A percentile compares a stretch with the other conserved stretches of the same genome.
These are phyloP conservation scores for Coniochaeta ligniaria DNA, from an alignment of 2,329 filamentous ascomycete species.

Conservation along the genomic window DNA sequence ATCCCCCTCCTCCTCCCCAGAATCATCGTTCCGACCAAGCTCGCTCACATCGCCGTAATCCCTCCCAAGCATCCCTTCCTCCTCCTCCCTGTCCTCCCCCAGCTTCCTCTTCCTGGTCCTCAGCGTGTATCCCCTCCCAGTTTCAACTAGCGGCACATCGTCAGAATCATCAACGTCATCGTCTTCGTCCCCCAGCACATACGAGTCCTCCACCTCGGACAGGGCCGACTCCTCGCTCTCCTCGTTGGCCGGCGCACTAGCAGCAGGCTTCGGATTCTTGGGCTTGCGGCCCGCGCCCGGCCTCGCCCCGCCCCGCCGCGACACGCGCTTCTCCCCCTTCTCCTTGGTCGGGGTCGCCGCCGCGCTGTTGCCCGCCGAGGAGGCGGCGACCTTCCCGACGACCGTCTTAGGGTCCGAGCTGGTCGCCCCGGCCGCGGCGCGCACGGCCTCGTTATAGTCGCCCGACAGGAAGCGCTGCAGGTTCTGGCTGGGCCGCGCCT, in stretches of 20 bases:
- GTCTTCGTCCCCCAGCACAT: background rate
- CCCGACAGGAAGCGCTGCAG: background rate
- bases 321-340: background rate
- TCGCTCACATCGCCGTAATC: background rate
- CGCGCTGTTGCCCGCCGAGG: too few relatives aligned
- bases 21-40: background rate
- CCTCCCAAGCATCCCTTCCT: background rate
- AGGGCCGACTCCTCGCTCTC: background rate
- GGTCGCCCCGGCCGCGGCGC: background rate
- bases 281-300: conserved; percentile 17
- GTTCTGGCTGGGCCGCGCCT: background rate
- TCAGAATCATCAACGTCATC: background rate
- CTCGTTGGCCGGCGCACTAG: background rate
- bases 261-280: conserved; percentile 5
- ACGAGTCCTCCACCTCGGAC: background rate
- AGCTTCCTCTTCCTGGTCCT: conserved; percentile 1
- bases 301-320: conserved; percentile 12
- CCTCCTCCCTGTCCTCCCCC: conserved; percentile 4
- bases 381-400: too few relatives aligned
- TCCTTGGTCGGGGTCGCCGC: conserved; percentile 9
- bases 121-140: background rate
- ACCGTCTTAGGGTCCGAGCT: too few relatives aligned
- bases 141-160: background rate
- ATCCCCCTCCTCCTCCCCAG: background rate
- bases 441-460: background rate